Evolutionary conservation across 2,329 filamentous ascomycete genomes (phyloP).

Genomic region (Alternaria atra): DNA sequence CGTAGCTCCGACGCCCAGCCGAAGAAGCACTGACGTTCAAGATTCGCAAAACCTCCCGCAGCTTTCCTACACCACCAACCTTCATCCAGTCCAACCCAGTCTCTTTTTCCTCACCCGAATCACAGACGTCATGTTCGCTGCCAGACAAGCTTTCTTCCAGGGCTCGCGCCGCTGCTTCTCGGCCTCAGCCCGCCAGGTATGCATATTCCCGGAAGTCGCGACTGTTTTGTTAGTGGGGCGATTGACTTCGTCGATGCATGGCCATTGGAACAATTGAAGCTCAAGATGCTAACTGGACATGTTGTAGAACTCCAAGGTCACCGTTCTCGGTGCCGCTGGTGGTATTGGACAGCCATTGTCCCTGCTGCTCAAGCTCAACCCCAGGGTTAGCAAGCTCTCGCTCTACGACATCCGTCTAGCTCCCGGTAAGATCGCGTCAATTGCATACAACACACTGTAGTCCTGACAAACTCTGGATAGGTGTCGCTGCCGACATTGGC

Average conservation of each 20-base stretch:
- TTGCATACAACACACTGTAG: neutral
- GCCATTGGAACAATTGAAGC: conserved; percentile 17
- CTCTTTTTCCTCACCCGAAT: conserved; percentile 31
- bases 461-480: conserved; percentile 58
- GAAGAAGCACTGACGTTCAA: conserved; percentile 31
- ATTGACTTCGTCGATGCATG: conserved; percentile 10
- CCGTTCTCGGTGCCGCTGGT: conserved; percentile 94
- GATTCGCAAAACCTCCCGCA: conserved; percentile 37
- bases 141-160: conserved; percentile 61
- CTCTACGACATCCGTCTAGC: conserved; percentile 97
- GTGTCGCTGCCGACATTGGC: conserved; percentile 96
- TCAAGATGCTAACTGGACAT: conserved; percentile 32
- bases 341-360: conserved; percentile 99
- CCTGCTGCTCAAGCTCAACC: conserved; percentile 98
- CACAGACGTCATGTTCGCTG: conserved; percentile 71
- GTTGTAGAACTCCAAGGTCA: conserved; percentile 89
- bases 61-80: conserved; percentile 23
- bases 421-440: conserved; percentile 72
- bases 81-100: conserved; percentile 40
- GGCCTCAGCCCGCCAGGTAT: conserved; percentile 61
- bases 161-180: conserved; percentile 63
- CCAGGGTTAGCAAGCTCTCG: conserved; percentile 88
- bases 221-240: conserved; percentile 34
- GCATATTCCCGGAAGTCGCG: conserved; percentile 29
- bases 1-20: conserved; percentile 28